These are phyloP conservation scores for Chytriomyces sp. DNA, from an alignment of 192 early-diverging fungal genomes.

Conservation along the genomic window DNA sequence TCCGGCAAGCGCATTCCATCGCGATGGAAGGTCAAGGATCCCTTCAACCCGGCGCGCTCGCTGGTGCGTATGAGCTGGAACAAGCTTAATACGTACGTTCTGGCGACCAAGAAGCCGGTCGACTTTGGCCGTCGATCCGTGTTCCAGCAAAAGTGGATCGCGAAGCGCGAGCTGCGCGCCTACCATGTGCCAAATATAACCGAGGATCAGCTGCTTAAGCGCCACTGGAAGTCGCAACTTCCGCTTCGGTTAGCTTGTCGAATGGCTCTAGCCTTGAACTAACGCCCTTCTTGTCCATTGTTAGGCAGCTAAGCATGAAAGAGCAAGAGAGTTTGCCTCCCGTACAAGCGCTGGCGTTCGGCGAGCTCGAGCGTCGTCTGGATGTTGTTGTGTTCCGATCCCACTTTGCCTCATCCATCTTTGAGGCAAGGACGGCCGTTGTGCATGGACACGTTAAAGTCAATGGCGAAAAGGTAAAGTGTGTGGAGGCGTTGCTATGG, in stretches of 20 bases:
- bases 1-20: neutral
- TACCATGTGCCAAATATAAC: conserved; percentile 93
- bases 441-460: conserved; percentile 87
- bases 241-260: no score
- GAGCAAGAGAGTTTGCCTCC: conserved; percentile 45
- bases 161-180: conserved; percentile 87
- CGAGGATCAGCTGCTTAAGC: conserved; percentile 69
- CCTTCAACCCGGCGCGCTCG: conserved; percentile 47
- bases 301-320: conserved; percentile 29
- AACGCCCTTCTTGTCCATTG: no score
- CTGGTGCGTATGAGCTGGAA: conserved; percentile 96
- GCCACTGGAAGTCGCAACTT: conserved; percentile 45
- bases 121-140: conserved; percentile 53
- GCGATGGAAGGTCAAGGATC: conserved; percentile 46
- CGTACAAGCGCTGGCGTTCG: conserved; percentile 73
- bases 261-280: no score
- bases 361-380: conserved; percentile 85
- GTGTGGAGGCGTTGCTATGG: neutral
- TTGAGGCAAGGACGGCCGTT: conserved; percentile 80
- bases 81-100: conserved; percentile 87
- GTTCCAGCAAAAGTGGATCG: conserved; percentile 93
- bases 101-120: conserved; percentile 39
- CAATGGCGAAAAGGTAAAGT: conserved; percentile 80
- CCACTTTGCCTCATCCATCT: conserved; percentile 87
- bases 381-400: conserved; percentile 93